Conservation (phyloP, 164 flowering plant species). For the Cinnamomum chago region DNA sequence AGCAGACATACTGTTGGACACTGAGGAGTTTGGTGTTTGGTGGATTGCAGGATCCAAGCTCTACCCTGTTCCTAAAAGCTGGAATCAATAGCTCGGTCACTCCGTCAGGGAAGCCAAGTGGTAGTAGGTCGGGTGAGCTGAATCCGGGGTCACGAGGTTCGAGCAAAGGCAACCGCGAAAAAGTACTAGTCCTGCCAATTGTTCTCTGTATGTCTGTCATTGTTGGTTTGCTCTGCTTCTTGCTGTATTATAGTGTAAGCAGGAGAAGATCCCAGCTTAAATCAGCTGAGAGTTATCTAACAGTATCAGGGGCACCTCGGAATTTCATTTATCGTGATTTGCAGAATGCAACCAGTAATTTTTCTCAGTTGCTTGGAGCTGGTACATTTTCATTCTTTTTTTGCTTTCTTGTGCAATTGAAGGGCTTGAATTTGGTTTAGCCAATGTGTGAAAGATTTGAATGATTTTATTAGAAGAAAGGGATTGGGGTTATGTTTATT, state of each 20-base stretch:
- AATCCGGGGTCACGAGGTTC: constrained; percentile 10
- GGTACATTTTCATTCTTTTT: constrained; percentile 33
- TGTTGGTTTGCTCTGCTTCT: constrained; percentile 46
- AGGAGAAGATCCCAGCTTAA: constrained; percentile 34
- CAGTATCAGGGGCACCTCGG: constrained; percentile 67
- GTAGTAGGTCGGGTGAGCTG: background rate
- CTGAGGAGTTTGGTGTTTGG: constrained; percentile 75
- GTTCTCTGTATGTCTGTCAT: constrained; percentile 50
- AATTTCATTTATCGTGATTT: constrained; percentile 66
- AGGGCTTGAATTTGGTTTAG: background rate
- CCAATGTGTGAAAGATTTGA: background rate
- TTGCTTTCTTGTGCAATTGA: background rate
- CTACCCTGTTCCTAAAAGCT: constrained; percentile 71
- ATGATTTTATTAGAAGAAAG: too few relatives aligned
- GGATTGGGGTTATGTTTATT: too few relatives aligned
- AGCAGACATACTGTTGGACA: constrained; percentile 82
- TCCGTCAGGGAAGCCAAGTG: constrained; percentile 8
- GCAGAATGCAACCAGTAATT: constrained; percentile 34
- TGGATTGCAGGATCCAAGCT: constrained; percentile 69
- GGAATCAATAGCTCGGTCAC: constrained; percentile 29
- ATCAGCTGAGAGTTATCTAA: constrained; percentile 38
- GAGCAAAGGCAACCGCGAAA: constrained; percentile 17
- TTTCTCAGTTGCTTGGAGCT: constrained; percentile 44
- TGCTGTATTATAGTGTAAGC: constrained; percentile 48
- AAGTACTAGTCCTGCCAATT: constrained; percentile 61